Base-by-base conservation (phyloP, 768 basidiomycete genomes). In the Antrodiella citrinella region DNA sequence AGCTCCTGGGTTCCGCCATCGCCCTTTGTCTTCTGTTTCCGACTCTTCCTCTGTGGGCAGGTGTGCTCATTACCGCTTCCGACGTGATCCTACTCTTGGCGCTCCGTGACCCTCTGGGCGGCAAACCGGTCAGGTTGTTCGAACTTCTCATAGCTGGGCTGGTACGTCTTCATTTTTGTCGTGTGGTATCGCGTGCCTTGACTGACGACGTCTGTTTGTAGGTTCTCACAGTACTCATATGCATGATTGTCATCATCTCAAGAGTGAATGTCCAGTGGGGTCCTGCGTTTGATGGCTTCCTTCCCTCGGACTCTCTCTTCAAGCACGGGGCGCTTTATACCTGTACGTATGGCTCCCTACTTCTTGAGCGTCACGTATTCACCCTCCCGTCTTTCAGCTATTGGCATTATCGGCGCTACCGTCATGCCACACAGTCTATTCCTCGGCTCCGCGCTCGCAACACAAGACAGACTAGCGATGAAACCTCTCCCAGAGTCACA, bases 371-470 rank as follows among this genome's bases (percentile, higher is more conserved):
- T 11, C 13, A 4, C 10, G 23, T 44, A 4, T 44, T 41, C 13
- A 25, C 7, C 21, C 15, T 12, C 3, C 26, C 5, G 7, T 7
- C 24, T 7, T 35, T 15, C 30, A 81, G 80, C 81, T 41, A 77
- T 85, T 47, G 85, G 84, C 21, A 81, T 89, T 35, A 59, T 86
- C 1, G 84, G 85, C 18, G 89, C 90, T 1, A 95, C 91, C 2
- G 82, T 91, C 48, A 93, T 93, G 91, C 92, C 91, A 0, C 91
- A 93, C 64, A 84, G 84, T 49, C 72, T 95, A 18, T 91, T 86
- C 71, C 72, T 95, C 11, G 92, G 91, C 3, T 89, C 87, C 4
- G 78, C 80, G 38, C 78, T 95, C 2, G 84, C 89, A 1, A 91
- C 88, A 0, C 86, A 92, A 62, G 84, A 92, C 51, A 72, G 92